A percentile compares a stretch with the other conserved stretches of the same genome.
Evolutionary conservation across 2,329 filamentous ascomycete genomes (phyloP).

Genomic region (Alternaria alternata): DNA sequence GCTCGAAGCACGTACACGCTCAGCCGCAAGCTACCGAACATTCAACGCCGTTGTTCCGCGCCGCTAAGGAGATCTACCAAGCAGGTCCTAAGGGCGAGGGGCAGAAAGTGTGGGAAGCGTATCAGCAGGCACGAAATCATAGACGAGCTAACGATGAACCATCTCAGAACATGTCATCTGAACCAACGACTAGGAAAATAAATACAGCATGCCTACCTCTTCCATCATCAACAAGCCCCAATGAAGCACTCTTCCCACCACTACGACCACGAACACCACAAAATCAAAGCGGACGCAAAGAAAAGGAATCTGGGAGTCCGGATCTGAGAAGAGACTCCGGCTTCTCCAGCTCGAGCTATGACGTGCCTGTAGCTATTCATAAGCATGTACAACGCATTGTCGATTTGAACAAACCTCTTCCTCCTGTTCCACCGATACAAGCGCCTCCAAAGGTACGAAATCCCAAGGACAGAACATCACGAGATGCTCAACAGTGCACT

Average conservation of each 20-base stretch:
- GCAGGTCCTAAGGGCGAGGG: constrained; percentile 38
- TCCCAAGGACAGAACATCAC: not conserved
- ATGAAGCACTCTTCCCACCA: constrained; percentile 7
- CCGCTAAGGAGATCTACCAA: constrained; percentile 31
- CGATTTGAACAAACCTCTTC: constrained; percentile 26
- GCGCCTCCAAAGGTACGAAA: constrained; percentile 1
- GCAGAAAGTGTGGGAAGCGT: constrained; percentile 31
- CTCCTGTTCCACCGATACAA: constrained; percentile 14
- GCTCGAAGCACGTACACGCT: not conserved
- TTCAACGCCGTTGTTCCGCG: constrained; percentile 6
- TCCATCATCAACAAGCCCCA: not conserved
- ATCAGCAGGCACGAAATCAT: constrained; percentile 20
- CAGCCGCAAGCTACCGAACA: not conserved
- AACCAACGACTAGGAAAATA: not conserved
- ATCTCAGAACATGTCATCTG: not conserved
- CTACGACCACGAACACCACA: constrained; percentile 1
- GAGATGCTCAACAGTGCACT: not conserved
- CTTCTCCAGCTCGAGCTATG: constrained; percentile 17
- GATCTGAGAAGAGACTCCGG: constrained; percentile 5
- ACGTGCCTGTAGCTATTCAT: constrained; percentile 20
- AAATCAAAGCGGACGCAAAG: not conserved
- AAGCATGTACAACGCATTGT: constrained; percentile 2
- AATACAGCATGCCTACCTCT: not conserved
- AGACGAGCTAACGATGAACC: not conserved
- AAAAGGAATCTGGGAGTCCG: not conserved